Base-by-base conservation (phyloP, 768 basidiomycete species). In the Kwoniella dejecticola region DNA sequence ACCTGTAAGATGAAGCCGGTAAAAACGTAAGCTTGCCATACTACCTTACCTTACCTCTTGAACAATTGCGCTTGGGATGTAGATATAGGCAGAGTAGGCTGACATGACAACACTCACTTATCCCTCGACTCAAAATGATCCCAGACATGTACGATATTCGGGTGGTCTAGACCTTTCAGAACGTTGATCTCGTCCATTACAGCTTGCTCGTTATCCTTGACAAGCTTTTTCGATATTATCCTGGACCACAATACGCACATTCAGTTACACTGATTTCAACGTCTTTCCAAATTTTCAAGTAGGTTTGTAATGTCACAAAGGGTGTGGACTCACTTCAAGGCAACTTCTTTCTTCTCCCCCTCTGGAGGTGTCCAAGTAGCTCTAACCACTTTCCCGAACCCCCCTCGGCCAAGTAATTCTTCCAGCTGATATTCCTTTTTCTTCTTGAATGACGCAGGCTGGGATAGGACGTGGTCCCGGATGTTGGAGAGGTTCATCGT, bases 161-260 rank as follows among this genome's bases (percentile, higher is more conserved):
- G 87, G 76, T 98, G 94, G 72, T 94, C 85, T 50, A 98, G 80
- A 0, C 89, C 92, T 74, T 88, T 88, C 60, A 99, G 78, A 0
- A 98, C 89, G 52, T 91, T 86, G 88, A 98, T 95, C 81, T 99
- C 96, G 45, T 77, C 85, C 86, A 90, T 91, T 0, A 98, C 92
- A 53, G 85, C 86, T 44, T 82, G 84, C 75, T 94, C 91, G 70
- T 94, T 91, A 10, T 90, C 89, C 77, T 91, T 67, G 57, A 96
- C 91, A 70, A 90, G 90, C 81, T 95, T 94, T 85, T 97, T 98
- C 4, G 89, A 84, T 58, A 99, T 96, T 61, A 94, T 85, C 81
- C 96, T 96, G 68, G 89, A 36, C 7, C 33, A 36, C 7, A 36
- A 36, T 7, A 36, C n/a, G n/a, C n/a, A n/a, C n/a, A n/a, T n/a